phyloP scores from a whole-genome alignment of 345 rosid genomes.

The Xanthoceras sorbifolium region DNA sequence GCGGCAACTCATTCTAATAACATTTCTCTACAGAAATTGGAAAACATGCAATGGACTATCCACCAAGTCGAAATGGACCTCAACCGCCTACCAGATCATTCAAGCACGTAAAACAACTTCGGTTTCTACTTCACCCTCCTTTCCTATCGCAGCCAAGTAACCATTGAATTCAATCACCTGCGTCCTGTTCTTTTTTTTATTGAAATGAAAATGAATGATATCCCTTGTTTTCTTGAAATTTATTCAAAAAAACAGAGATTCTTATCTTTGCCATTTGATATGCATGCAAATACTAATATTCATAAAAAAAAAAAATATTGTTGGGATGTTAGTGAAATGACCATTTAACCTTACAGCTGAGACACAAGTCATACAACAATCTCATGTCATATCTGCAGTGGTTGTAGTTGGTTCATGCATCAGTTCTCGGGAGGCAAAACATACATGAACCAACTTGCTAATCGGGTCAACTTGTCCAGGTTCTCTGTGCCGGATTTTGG shows the following conservation, averaged over 20 bases:
- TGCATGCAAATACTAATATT: background rate
- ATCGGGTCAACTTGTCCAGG: background rate
- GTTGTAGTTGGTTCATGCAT: background rate
- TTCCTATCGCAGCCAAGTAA: background rate
- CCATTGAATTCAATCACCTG: background rate
- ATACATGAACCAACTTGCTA: background rate
- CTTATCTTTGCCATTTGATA: background rate
- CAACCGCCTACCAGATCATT: slow-evolving; percentile 60
- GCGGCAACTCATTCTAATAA: slow-evolving; percentile 17
- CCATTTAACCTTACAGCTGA: background rate
- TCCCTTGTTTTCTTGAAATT: background rate
- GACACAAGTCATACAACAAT: background rate
- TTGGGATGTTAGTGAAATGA: background rate
- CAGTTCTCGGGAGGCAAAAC: background rate
- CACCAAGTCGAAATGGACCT: slow-evolving; percentile 95
- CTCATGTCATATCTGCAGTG: background rate
- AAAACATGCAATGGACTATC: slow-evolving; percentile 96
- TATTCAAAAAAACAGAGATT: background rate
- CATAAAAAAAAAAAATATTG: no score
- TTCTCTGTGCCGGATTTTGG: background rate
- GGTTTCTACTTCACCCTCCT: background rate
- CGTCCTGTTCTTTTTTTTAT: background rate
- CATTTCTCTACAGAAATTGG: slow-evolving; percentile 65
- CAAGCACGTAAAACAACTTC: slow-evolving; percentile 30
- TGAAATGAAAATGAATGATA: background rate